Evolutionary conservation across 352 stramenopile genomes (phyloP).

Genomic region (Pythium insidiosum): DNA sequence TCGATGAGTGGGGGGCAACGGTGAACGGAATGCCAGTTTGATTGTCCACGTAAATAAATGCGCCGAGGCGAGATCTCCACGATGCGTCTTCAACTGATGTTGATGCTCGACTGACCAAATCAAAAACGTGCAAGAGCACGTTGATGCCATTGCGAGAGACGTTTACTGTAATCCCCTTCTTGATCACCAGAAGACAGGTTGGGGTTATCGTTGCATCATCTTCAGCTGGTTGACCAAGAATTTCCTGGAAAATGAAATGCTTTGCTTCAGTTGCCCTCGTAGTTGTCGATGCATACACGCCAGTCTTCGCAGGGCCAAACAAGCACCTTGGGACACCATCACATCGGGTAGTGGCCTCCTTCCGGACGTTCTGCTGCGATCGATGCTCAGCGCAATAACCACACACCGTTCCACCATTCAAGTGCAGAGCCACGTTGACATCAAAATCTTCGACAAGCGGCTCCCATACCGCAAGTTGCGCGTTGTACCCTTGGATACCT

Average conservation of each 20-base stretch:
- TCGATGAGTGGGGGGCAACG: slow-evolving; percentile 24
- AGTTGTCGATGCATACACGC: slow-evolving; percentile 56
- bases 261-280: slow-evolving; percentile 68
- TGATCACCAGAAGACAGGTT: slow-evolving; percentile 69
- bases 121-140: slow-evolving; percentile 69
- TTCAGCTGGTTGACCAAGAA: slow-evolving; percentile 43
- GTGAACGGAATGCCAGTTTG: slow-evolving; percentile 78
- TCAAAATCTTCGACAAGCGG: slow-evolving; percentile 80
- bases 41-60: slow-evolving; percentile 85
- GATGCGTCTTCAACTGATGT: slow-evolving; percentile 25
- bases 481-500: slow-evolving; percentile 80
- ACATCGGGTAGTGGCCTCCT: slow-evolving; percentile 43
- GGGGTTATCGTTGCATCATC: slow-evolving; percentile 44
- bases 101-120: slow-evolving; percentile 59
- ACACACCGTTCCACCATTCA: slow-evolving; percentile 58
- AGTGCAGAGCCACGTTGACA: slow-evolving; percentile 65
- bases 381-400: slow-evolving; percentile 76
- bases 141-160: slow-evolving; percentile 78
- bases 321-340: slow-evolving; percentile 68
- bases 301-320: slow-evolving; percentile 53
- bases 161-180: slow-evolving; percentile 80
- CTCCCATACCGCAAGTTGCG: slow-evolving; percentile 81
- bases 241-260: slow-evolving; percentile 78
- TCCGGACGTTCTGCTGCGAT: slow-evolving; percentile 44
- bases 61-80: slow-evolving; percentile 41